Evolutionary conservation across 176 grass and related monocot genomes (phyloP), one percentile per base, ranked within the genome.

Genomic region (Lolium rigidum): DNA sequence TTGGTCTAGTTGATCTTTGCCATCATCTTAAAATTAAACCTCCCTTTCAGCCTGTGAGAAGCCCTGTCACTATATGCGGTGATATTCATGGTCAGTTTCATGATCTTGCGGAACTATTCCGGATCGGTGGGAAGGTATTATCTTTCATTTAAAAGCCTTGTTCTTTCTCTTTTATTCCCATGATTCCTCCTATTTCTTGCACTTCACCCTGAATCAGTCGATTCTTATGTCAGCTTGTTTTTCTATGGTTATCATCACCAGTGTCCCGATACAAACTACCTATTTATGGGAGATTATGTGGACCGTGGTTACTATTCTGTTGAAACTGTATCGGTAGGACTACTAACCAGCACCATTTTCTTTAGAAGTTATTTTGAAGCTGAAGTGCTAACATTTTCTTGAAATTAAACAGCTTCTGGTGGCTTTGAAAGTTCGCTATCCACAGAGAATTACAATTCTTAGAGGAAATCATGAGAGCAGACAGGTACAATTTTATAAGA

Each of bases 61-160:
- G 92, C 47, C 86, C 92, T 57, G 92, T 94, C 25, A 94, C 89
- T 50, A 94, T 94, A 88, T 94, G 92, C 78, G 92, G 92, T 77
- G 92, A 94, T 80, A 94, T 94, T 86, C 92, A 94, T 91, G 92
- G 92, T 28, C 92, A 94, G 24, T 94, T 94, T 84, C 92, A 94
- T 78, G 92, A 94, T 87, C 92, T 94, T 66, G 92, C 92, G 1
- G 92, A 94, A 87, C 79, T 94, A 75, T 94, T 94, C 75, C 79
- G 86, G 76, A 94, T 94, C 65, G 92, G 92, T 47, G 92, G 92
- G 31, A 94, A 94, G 92, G 92, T 94, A 87, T 48, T 75, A 31
- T 21, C 14, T 74, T n/a, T 28, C 22, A 6, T 82, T 63, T 76
- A 57, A 48, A 68, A 16, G 25, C 2, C 18, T 43, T 89, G 25